Conservation (phyloP, 1,284 basidiomycete species). For the Erythrobasidium hasegawianum region DNA sequence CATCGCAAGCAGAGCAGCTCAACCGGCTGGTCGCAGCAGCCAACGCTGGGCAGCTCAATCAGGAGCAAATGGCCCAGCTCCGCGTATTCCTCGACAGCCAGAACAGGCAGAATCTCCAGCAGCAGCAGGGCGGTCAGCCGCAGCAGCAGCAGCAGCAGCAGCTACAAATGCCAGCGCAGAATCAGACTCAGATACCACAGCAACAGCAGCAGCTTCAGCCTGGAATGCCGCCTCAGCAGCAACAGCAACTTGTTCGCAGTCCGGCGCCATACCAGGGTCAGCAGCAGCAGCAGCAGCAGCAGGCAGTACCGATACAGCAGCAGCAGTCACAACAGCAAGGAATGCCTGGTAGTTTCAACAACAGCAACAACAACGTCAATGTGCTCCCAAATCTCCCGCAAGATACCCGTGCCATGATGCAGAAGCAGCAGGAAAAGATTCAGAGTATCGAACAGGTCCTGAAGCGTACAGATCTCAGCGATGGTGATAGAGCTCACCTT, state of each 20-base stretch:
- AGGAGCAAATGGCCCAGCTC: conserved; percentile 31
- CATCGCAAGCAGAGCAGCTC: conserved; percentile 18
- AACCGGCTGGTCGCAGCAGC: conserved; percentile 27
- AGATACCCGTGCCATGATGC: conserved; percentile 18
- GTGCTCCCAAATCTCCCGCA: neutral
- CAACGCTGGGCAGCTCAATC: conserved; percentile 32
- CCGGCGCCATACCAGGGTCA: conserved; percentile 16
- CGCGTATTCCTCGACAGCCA: conserved; percentile 14
- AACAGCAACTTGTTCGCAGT: neutral
- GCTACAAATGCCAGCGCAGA: neutral
- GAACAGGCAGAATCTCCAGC: conserved; percentile 16
- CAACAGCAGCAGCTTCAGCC: conserved; percentile 13
- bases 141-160: conserved; percentile 11
- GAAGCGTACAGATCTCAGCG: conserved; percentile 14
- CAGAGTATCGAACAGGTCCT: conserved; percentile 22
- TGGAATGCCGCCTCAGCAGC: neutral
- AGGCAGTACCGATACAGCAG: neutral
- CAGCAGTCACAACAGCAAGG: neutral
- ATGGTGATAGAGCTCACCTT: conserved; percentile 6
- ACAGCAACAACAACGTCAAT: neutral
- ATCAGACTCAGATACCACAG: conserved; percentile 5
- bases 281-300: conserved; percentile 10
- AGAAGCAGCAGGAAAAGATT: conserved; percentile 13
- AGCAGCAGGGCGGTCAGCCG: conserved; percentile 1
- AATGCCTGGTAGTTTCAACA: too few relatives aligned